Base-by-base conservation (phyloP, 1,284 basidiomycete species). In the Spongiforma sp. region DNA sequence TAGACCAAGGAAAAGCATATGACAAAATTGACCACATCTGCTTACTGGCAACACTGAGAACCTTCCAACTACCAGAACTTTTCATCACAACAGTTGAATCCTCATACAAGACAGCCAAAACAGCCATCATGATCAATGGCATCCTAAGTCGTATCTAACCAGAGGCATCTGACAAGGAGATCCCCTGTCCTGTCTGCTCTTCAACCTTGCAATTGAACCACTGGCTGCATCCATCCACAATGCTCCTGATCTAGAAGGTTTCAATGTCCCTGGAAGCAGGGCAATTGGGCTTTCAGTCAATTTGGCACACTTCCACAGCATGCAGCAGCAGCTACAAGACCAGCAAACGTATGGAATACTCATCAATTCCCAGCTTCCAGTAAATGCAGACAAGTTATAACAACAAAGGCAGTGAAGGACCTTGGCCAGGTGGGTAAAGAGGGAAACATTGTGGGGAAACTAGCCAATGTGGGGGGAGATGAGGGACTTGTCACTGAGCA, bases 151-250 rank as follows among this genome's bases (percentile, higher is more conserved):
- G 5, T 54, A 54, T 15, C 1, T 82, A 4, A 71, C 55, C 0
- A 56, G 79, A 59, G 81, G 80, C 0, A 80, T 83, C 4, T 2
- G 77, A 36, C 80, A 82, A 64, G 78, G 78, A 0, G 76, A 80
- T 67, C 79, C 77, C 1, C 62, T 80, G 0, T 83, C 80, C 0
- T 82, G 80, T 67, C 70, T 82, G 0, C 71, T 83, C 0, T 82
- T 80, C 26, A 63, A 81, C 55, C 48, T 70, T 0, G 62, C 61
- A 0, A 70, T 70, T 0, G 62, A 69, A 30, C 68, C 61, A 1
- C 61, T 70, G 0, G 62, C 62, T 66, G 77, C 21, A n/a, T 60
- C 9, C 0, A 37, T 69, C 12, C 4, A 30, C 0, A 61, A 41
- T 2, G 0, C 62, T 3, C 63, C 57, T 1, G 4, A 57, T 5